phyloP scores from a whole-genome alignment of 2,329 filamentous ascomycete species.

The Alternaria dauci region DNA sequence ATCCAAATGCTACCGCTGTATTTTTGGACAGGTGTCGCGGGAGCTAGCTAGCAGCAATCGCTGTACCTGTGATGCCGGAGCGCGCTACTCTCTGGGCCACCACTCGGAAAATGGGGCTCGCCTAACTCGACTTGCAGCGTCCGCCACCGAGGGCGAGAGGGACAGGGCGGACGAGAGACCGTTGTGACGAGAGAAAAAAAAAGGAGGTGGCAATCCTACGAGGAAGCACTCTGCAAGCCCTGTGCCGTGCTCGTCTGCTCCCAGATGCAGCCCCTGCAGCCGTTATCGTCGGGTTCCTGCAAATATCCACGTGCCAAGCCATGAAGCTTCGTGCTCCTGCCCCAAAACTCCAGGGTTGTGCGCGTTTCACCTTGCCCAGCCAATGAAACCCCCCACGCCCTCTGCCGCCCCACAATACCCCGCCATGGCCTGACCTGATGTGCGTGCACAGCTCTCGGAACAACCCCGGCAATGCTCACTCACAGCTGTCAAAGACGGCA shows the following conservation, averaged over 20 bases:
- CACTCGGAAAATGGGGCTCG: constrained; percentile 22
- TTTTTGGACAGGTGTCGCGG: constrained; percentile 37
- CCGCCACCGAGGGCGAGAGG: neutral
- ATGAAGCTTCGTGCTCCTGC: constrained; percentile 20
- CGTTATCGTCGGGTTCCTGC: constrained; percentile 55
- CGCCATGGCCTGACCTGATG: constrained; percentile 21
- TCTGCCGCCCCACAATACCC: constrained; percentile 25
- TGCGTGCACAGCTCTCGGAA: constrained; percentile 3
- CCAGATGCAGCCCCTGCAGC: neutral
- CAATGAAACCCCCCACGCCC: constrained; percentile 22
- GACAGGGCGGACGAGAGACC: neutral
- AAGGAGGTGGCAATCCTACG: constrained; percentile 23
- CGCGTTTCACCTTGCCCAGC: constrained; percentile 18
- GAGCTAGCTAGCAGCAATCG: constrained; percentile 27
- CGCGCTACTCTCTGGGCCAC: constrained; percentile 23
- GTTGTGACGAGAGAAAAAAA: neutral
- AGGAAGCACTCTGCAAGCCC: neutral
- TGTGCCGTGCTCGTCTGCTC: neutral
- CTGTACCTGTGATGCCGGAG: constrained; percentile 28
- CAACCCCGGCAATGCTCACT: neutral
- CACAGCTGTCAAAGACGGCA: neutral
- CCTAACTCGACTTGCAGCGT: constrained; percentile 22
- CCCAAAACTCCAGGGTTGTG: constrained; percentile 17
- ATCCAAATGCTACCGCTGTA: constrained; percentile 12
- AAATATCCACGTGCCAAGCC: constrained; percentile 25